Conservation (phyloP, 768 basidiomycete genomes). For the Auricularia heimuer region DNA sequence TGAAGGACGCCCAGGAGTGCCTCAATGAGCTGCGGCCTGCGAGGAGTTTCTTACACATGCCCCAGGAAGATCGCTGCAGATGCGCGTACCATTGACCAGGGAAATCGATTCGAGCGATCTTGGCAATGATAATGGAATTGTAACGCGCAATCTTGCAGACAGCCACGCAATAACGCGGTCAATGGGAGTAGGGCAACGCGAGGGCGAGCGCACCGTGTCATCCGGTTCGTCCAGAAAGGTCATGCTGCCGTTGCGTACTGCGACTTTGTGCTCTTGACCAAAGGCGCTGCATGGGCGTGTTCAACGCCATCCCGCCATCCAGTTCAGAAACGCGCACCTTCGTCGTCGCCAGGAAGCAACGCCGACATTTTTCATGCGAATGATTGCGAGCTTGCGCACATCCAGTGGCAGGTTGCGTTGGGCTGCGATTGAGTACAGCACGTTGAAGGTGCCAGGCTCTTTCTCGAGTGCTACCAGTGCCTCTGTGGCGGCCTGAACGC, state of each 20-base stretch:
- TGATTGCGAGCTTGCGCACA: conserved; percentile 72
- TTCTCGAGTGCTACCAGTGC: conserved; percentile 61
- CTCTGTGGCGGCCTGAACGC: conserved; percentile 38
- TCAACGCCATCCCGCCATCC: not conserved
- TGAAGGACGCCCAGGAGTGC: conserved; percentile 48
- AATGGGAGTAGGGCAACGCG: not conserved
- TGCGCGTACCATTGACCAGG: conserved; percentile 54
- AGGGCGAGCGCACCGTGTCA: conserved; percentile 44
- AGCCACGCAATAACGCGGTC: not conserved
- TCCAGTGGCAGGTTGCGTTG: conserved; percentile 44
- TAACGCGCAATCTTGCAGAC: conserved; percentile 62
- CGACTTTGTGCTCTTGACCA: not conserved
- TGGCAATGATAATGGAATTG: conserved; percentile 64
- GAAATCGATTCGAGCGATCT: conserved; percentile 70
- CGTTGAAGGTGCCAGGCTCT: conserved; percentile 60
- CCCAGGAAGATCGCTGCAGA: not conserved
- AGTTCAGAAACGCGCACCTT: conserved; percentile 38
- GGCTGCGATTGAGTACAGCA: conserved; percentile 63
- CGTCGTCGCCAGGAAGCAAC: conserved; percentile 66
- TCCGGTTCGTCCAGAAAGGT: conserved; percentile 68
- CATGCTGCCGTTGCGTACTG: conserved; percentile 18
- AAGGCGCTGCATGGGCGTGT: not conserved
- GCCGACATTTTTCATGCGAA: conserved; percentile 81
- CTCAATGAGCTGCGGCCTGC: conserved; percentile 51
- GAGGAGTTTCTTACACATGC: conserved; percentile 5